Percentiles rank a stretch among this genome's conserved stretches.
phyloP scores from a whole-genome alignment of 305 asterid species.

The Euphrasia arctica region DNA sequence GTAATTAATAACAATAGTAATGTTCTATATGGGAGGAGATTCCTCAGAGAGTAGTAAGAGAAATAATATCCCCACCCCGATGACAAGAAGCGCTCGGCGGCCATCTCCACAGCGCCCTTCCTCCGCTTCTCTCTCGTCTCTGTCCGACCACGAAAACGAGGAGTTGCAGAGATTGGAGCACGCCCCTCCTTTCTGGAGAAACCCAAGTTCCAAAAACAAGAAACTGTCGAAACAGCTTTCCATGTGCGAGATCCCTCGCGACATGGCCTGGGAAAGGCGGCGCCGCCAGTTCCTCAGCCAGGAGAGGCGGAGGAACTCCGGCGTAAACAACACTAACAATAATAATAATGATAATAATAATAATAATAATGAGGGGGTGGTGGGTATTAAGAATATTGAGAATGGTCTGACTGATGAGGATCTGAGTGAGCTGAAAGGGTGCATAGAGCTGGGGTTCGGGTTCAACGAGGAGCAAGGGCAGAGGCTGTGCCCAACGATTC shows the following conservation, averaged over 20 bases:
- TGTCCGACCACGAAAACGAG: conserved; percentile 56
- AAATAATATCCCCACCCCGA: background rate
- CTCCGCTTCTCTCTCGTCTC: conserved; percentile 20
- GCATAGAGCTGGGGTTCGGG: conserved; percentile 90
- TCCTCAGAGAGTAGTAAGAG: no score
- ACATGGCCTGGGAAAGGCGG: conserved; percentile 83
- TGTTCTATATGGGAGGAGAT: background rate
- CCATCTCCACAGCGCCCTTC: conserved; percentile 25
- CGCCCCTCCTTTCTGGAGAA: conserved; percentile 51
- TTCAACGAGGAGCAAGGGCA: conserved; percentile 76
- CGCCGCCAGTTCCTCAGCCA: conserved; percentile 56
- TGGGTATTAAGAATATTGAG: background rate
- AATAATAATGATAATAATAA: background rate
- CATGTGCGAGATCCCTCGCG: conserved; percentile 64
- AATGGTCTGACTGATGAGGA: conserved; percentile 70
- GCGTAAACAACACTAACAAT: conserved; percentile 16
- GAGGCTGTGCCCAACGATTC: conserved; percentile 63
- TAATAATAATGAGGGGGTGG: background rate
- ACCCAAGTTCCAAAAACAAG: conserved; percentile 13
- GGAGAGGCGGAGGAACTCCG: conserved; percentile 40
- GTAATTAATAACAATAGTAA: background rate
- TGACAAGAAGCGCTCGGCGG: background rate
- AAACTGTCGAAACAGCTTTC: conserved; percentile 45
- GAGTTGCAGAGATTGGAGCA: conserved; percentile 60
- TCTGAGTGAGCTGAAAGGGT: conserved; percentile 74